Base-by-base conservation (phyloP, 75 land plant species). In the Pinus tabuliformis region DNA sequence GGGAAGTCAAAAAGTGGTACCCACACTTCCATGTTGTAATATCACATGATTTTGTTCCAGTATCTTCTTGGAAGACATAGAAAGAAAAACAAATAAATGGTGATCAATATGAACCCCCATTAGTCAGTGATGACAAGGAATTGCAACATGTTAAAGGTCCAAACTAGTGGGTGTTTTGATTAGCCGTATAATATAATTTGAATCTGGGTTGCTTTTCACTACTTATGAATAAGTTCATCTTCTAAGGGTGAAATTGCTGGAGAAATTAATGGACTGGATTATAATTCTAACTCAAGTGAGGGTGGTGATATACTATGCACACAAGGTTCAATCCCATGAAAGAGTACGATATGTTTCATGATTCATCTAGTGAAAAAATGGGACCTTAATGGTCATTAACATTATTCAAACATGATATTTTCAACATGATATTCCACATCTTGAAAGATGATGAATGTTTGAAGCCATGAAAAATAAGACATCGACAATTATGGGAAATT, bases 141-240 rank as follows among this genome's bases (percentile, higher is more conserved):
- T 70, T 52, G 4, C 5, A 52, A 4, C 30, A 84, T 21, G 76
- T 79, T 12, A 87, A 81, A 73, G 64, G 60, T 14, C 21, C 73
- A 16, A 85, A 81, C 75, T 87, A 81, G 77, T 93, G 98, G 98
- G 93, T 78, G 70, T 78, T 33, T 52, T 95, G 78, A 88, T 93
- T 77, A 80, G 89, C 57, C 81, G 86, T 24, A 83, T 92, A 30
- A 75, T 87, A 54, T 60, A 63, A 30, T 91, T 91, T 42, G 77
- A 86, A 14, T 82, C 92, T 60, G 96, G 96, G 2, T 72, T 93
- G 75, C 83, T 95, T 13, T 78, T 95, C 54, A 95, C 98, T 22
- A 93, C 96, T 52, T 95, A 95, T 80, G 98, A 95, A 80, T 96
- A 95, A 75, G 83, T 95, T 14, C 83, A 96, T 4, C 36, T 95